Percentiles rank a stretch among this genome's conserved stretches.
Conservation (phyloP, 352 stramenopile genomes). For the Phytophthora pini region DNA sequence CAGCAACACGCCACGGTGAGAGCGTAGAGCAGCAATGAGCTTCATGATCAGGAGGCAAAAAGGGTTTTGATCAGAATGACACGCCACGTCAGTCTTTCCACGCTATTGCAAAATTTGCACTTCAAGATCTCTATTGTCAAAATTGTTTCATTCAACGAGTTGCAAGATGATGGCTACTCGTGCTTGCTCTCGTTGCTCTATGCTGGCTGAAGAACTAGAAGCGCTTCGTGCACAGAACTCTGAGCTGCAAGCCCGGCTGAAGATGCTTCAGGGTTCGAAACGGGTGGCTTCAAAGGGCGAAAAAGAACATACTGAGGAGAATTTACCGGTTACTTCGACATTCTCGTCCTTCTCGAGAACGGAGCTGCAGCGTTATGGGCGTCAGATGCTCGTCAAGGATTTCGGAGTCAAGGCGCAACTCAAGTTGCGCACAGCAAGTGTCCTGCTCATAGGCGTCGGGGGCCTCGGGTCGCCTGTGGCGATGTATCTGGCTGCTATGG, state of each 20-base stretch:
- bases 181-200: slow-evolving; percentile 36
- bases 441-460: slow-evolving; percentile 94
- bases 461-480: slow-evolving; percentile 96
- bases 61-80: slow-evolving; percentile 7
- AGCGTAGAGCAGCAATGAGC: slow-evolving; percentile 11
- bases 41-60: slow-evolving; percentile 12
- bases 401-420: slow-evolving; percentile 92
- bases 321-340: slow-evolving; percentile 13
- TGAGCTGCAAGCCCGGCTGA: slow-evolving; percentile 28
- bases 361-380: slow-evolving; percentile 91
- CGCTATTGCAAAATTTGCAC: slow-evolving; percentile 16
- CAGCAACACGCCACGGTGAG: slow-evolving; percentile 10
- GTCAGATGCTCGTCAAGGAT: slow-evolving; percentile 94
- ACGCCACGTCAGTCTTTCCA: slow-evolving; percentile 27
- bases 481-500: slow-evolving; percentile 95
- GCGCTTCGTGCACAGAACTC: slow-evolving; percentile 37
- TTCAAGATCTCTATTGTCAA: slow-evolving; percentile 18
- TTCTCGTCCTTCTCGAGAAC: slow-evolving; percentile 55
- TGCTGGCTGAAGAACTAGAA: slow-evolving; percentile 31
- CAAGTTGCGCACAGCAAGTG: slow-evolving; percentile 71
- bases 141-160: slow-evolving; percentile 7
- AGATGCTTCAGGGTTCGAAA: slow-evolving; percentile 1
- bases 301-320: slow-evolving; percentile 3
- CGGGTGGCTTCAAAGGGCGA: background rate
- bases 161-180: slow-evolving; percentile 2